A percentile compares a stretch with the other conserved stretches of the same genome.
Conservation (phyloP, 306 rosid genomes). For the Cercis canadensis region DNA sequence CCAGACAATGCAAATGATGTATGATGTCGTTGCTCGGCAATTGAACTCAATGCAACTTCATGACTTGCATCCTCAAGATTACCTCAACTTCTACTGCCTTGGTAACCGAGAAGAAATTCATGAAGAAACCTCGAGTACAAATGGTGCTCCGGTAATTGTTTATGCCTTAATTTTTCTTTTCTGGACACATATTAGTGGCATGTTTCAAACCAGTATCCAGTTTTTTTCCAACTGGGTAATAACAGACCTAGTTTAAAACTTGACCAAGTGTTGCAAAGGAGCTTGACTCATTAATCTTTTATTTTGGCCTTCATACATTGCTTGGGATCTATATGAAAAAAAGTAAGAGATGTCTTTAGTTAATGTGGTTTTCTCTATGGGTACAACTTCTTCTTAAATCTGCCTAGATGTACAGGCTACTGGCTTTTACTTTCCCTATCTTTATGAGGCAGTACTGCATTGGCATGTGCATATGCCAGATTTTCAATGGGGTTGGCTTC, state of each 20-base stretch:
- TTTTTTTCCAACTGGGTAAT: background rate
- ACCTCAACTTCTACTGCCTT: conserved; percentile 94
- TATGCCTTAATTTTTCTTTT: background rate
- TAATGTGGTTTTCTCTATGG: conserved; percentile 18
- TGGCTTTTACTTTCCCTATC: background rate
- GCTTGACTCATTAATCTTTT: too few species aligned
- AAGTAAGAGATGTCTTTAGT: conserved; percentile 11
- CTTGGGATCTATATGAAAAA: background rate
- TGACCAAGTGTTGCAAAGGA: background rate
- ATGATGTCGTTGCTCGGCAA: conserved; percentile 63
- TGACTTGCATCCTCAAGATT: conserved; percentile 65
- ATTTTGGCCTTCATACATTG: background rate
- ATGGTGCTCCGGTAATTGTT: conserved; percentile 62
- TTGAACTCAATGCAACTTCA: conserved; percentile 55
- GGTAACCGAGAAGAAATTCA: conserved; percentile 75
- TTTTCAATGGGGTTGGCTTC: background rate
- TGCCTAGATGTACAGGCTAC: background rate
- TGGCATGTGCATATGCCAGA: background rate
- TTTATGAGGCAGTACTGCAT: background rate
- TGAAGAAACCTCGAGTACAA: conserved; percentile 45
- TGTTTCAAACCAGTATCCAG: too few species aligned
- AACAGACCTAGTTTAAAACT: background rate
- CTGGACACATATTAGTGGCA: background rate
- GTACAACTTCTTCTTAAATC: background rate
- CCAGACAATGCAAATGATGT: conserved; percentile 93